A percentile compares a stretch with the other conserved stretches of the same genome.
Conservation (phyloP, 495 filamentous ascomycete species). For the Platismatia glauca region DNA sequence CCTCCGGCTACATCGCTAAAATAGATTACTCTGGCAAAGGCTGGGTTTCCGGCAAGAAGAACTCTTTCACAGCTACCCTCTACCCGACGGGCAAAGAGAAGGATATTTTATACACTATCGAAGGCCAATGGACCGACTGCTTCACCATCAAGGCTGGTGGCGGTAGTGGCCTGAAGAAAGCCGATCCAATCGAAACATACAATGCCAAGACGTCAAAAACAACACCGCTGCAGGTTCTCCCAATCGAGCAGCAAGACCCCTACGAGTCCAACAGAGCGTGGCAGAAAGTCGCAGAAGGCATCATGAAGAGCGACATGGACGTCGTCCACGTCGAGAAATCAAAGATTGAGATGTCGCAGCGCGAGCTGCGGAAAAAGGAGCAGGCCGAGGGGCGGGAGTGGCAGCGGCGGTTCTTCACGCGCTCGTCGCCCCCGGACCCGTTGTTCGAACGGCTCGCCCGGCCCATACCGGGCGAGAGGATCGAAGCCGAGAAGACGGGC, state of each 20-base stretch:
- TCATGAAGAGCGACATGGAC: slow-evolving; percentile 76
- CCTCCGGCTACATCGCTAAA: slow-evolving; percentile 79
- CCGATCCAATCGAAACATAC: slow-evolving; percentile 56
- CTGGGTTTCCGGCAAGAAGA: slow-evolving; percentile 93
- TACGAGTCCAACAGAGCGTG: slow-evolving; percentile 86
- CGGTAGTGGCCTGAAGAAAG: slow-evolving; percentile 57
- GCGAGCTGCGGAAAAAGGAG: slow-evolving; percentile 74
- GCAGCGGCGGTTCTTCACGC: slow-evolving; percentile 76
- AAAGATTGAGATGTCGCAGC: slow-evolving; percentile 85
- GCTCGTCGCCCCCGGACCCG: slow-evolving; percentile 41
- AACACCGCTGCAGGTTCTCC: slow-evolving; percentile 62
- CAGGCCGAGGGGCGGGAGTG: slow-evolving; percentile 69
- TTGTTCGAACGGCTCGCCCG: slow-evolving; percentile 51
- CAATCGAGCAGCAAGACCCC: slow-evolving; percentile 72
- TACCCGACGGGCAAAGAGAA: slow-evolving; percentile 73
- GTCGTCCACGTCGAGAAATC: slow-evolving; percentile 66
- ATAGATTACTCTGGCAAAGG: slow-evolving; percentile 89
- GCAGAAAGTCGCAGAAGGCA: slow-evolving; percentile 72
- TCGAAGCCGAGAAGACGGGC: slow-evolving; percentile 72
- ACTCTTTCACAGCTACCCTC: slow-evolving; percentile 71
- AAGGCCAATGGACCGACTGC: slow-evolving; percentile 83
- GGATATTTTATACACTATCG: slow-evolving; percentile 71
- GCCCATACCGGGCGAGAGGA: slow-evolving; percentile 46
- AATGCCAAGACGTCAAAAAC: slow-evolving; percentile 51
- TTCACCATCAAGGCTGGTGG: slow-evolving; percentile 58